Evolutionary conservation across 768 basidiomycete species (phyloP).

Genomic region (Udeniomyces megalosporus): DNA sequence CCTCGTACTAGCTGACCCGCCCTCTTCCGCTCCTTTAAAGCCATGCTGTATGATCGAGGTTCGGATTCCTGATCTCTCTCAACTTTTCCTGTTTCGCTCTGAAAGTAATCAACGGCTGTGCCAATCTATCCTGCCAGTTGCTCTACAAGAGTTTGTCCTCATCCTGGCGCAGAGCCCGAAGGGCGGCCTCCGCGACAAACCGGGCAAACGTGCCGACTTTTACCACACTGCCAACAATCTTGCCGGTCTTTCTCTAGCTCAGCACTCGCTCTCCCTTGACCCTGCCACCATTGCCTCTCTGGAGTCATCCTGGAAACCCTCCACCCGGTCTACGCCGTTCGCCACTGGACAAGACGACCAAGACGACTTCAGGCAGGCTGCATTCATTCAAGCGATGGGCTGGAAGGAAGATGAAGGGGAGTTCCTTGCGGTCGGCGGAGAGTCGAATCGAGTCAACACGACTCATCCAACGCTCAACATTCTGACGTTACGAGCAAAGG

Average conservation of each 20-base stretch:
- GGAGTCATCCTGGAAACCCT: constrained; percentile 31
- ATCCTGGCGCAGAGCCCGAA: constrained; percentile 68
- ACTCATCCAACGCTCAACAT: constrained; percentile 66
- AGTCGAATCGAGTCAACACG: constrained; percentile 39
- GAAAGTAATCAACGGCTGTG: background rate
- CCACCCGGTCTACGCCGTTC: background rate
- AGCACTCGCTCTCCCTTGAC: constrained; percentile 53
- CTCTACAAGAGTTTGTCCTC: constrained; percentile 74
- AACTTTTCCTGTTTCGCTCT: no score
- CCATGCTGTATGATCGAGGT: constrained; percentile 24
- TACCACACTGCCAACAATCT: constrained; percentile 93
- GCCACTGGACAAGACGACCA: background rate
- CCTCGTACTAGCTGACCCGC: no score
- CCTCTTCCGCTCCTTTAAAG: background rate
- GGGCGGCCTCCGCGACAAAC: constrained; percentile 86
- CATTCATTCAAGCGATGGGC: constrained; percentile 16
- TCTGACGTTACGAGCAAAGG: constrained; percentile 49
- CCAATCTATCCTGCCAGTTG: constrained; percentile 27
- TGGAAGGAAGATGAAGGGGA: constrained; percentile 14
- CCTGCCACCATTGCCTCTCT: constrained; percentile 30
- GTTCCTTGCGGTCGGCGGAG: constrained; percentile 33
- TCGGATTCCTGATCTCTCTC: background rate
- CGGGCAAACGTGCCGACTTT: constrained; percentile 84
- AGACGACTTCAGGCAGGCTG: constrained; percentile 18
- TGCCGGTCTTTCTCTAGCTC: constrained; percentile 72